Base-by-base conservation (phyloP, 2,329 filamentous ascomycete genomes). In the Diplodia seriata region DNA sequence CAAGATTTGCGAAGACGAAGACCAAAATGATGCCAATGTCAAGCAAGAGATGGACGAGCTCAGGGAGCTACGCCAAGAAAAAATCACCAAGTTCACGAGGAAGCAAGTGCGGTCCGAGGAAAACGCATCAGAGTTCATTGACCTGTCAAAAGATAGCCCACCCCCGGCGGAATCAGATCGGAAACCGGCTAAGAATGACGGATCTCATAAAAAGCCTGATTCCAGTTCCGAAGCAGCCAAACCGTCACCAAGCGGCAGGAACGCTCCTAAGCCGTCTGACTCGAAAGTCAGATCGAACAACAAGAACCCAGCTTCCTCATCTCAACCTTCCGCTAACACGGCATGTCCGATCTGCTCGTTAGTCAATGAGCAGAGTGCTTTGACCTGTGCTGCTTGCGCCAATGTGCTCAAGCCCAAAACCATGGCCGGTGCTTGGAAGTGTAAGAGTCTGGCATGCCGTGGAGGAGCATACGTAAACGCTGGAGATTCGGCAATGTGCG, bases 11-110 rank as follows among this genome's bases (percentile, higher is more conserved):
- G 59, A 63, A 23, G 59, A 63, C 8, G 90, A 92, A 70, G 82
- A 83, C 75, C 84, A 84, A 68, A 75, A 78, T 29, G 73, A 76
- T 2, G 83, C 23, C 18, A 53, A 66, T 3, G 40, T 38, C 7
- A 66, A 36, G 86, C 47, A 87, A 90, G 91, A 96, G 77, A 80
- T 92, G 72, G 82, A 84, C 15, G 92, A 96, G 76, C 81, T 95
- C 63, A 84, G 85, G 64, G 82, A 81, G 20, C 77, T 87, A 29
- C 70, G 69, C 31, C 65, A 66, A 26, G 49, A 51, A 26, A 65
- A 47, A 26, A 65, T 63, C 14, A 64, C 40, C 26, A 50, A 31
- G 7, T 57, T 51, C 49, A 36, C 43, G 43, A 26, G 26, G 23
- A 51, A 23, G 8, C 71, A 70, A 8, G 2, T 33, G 15, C 40